These are phyloP conservation scores for Rhododendron molle DNA, from an alignment of 148 eudicot species.

Conservation along the genomic window DNA sequence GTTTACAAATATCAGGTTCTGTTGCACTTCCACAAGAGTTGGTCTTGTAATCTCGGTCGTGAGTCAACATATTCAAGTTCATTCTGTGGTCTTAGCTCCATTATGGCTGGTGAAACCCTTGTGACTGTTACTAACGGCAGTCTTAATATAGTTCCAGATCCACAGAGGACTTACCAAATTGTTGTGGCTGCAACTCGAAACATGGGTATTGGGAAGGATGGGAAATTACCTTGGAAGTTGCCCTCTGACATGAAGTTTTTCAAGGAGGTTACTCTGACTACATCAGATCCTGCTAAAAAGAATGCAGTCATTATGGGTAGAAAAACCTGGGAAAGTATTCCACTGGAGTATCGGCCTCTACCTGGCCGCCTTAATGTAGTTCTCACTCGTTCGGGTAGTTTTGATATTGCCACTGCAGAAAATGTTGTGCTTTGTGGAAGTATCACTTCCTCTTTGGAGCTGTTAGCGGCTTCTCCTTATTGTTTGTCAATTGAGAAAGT, in stretches of 20 bases:
- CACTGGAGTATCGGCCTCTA: constrained; percentile 57
- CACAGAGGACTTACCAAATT: constrained; percentile 66
- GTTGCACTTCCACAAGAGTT: neutral
- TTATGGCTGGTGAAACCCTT: constrained; percentile 44
- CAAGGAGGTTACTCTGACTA: constrained; percentile 63
- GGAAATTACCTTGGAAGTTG: constrained; percentile 88
- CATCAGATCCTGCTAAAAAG: constrained; percentile 62
- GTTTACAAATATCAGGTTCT: constrained; percentile 13
- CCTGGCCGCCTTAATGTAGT: constrained; percentile 85
- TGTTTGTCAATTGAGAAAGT: too few species aligned
- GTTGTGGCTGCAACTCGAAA: constrained; percentile 83
- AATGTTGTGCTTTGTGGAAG: constrained; percentile 69
- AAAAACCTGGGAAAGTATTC: constrained; percentile 98
- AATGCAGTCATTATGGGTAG: constrained; percentile 97
- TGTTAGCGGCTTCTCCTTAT: too few species aligned
- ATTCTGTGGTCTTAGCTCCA: constrained; percentile 12
- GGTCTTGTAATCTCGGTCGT: constrained; percentile 7
- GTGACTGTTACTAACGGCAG: constrained; percentile 26
- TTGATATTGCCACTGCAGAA: constrained; percentile 42
- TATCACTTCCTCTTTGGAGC: constrained; percentile 42
- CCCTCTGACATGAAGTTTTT: constrained; percentile 81
- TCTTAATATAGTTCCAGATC: constrained; percentile 9
- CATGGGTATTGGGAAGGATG: constrained; percentile 95
- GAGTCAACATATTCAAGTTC: constrained; percentile 1
- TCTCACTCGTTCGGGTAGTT: constrained; percentile 59